Evolutionary conservation across 495 filamentous ascomycete species (phyloP), one percentile per base, ranked within the genome.

Genomic region (Penicillium fimorum): DNA sequence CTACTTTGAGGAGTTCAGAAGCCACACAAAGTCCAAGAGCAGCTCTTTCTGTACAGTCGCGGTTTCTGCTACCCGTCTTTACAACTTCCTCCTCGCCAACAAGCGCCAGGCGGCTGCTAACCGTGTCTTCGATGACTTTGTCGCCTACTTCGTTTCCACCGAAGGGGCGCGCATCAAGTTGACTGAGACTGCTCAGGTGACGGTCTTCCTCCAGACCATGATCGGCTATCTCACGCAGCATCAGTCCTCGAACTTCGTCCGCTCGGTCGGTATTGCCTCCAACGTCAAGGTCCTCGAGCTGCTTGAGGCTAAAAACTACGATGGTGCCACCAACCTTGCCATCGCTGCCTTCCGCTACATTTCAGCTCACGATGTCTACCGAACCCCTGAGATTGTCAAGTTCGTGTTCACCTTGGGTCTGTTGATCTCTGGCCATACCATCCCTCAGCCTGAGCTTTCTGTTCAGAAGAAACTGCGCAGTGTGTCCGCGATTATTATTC

Each of bases 1-100:
- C 13, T 73, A 75, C 57, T 75, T 72, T 35, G 70, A 73, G 56
- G 70, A 70, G 47, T 68, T 73, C 68, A 62, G 70, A 35, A 64
- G 46, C 50, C 58, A 58, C 10, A 61, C 63, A 33, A 57, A 47
- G 20, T 61, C 65, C 27, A 73, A 72, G 62, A 61, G 40, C 40
- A 67, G 57, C 60, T 64, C 60, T 18, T 60, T 75, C 40, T 64
- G 72, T 40, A 60, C 49, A 22, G 60, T 70, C 22, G 59, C 62
- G 3, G 17, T 61, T 7, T 62, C 61, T 25, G 68, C 60, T 29
- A 59, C 69, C 1, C 72, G 70, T 32, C 63, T 75, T 4, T 64
- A 70, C 41, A 55, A 63, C 20, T 72, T 73, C 60, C 50, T 75
- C 43, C 50, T 63, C n/a, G 46, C 58, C 25, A 59, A 64, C 25